phyloP scores from a whole-genome alignment of 2,329 filamentous ascomycete genomes.

The Penicillium nordicum region DNA sequence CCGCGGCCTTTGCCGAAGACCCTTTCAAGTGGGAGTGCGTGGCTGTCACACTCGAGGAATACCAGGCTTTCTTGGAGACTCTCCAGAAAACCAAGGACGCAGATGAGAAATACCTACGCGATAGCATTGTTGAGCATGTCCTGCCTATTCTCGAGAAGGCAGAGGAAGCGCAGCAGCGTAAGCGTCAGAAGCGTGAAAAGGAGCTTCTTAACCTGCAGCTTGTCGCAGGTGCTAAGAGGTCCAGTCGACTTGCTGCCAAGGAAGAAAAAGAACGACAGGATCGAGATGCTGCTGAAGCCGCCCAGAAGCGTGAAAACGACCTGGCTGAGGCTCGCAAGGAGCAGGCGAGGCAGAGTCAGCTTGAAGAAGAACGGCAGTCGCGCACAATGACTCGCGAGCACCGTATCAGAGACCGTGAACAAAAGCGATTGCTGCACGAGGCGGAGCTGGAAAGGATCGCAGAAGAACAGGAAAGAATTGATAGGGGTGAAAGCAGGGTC shows the following conservation, averaged over 20 bases:
- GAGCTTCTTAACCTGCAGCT: constrained; percentile 80
- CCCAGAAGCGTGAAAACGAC: constrained; percentile 63
- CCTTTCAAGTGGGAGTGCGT: constrained; percentile 87
- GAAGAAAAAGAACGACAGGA: constrained; percentile 73
- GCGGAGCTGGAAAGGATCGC: constrained; percentile 77
- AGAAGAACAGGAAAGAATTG: constrained; percentile 65
- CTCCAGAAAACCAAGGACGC: constrained; percentile 74
- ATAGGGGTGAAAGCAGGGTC: constrained; percentile 56
- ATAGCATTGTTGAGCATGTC: constrained; percentile 71
- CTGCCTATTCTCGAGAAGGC: constrained; percentile 80
- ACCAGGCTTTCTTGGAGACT: constrained; percentile 65
- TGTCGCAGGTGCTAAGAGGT: constrained; percentile 89
- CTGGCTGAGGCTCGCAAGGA: constrained; percentile 60
- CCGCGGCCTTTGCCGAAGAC: constrained; percentile 51
- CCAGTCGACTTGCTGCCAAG: constrained; percentile 80
- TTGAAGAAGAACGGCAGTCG: constrained; percentile 71
- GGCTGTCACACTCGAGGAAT: constrained; percentile 75
- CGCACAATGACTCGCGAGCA: constrained; percentile 81
- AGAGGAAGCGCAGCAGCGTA: constrained; percentile 64
- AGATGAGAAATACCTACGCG: constrained; percentile 76
- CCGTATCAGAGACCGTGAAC: constrained; percentile 79
- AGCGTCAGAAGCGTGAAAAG: constrained; percentile 70
- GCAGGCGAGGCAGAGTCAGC: constrained; percentile 58
- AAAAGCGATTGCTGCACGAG: constrained; percentile 76
- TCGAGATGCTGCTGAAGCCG: constrained; percentile 66